These are phyloP conservation scores for Heliamphora pulchella DNA, from an alignment of 179 eudicot genomes.

Conservation along the genomic window DNA sequence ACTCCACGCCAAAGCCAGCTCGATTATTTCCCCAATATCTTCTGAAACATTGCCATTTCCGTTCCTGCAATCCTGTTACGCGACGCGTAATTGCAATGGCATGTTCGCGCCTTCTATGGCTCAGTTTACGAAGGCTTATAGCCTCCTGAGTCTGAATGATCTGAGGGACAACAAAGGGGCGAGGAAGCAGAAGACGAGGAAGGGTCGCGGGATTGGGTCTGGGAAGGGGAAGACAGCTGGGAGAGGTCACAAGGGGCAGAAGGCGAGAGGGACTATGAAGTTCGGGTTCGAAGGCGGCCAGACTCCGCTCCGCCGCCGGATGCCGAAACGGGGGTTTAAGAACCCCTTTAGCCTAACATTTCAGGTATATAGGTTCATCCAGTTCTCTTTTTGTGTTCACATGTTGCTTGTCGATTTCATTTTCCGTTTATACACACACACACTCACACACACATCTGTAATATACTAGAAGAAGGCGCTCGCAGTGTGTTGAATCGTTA, in stretches of 20 bases:
- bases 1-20: constrained; percentile 21
- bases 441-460: no score
- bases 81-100: constrained; percentile 8
- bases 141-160: constrained; percentile 65
- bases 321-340: constrained; percentile 85
- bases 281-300: constrained; percentile 98
- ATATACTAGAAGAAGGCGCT: no score
- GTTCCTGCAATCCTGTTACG: not conserved
- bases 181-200: constrained; percentile 77
- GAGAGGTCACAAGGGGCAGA: constrained; percentile 96
- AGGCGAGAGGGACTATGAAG: constrained; percentile 77
- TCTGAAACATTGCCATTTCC: constrained; percentile 9
- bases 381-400: not conserved
- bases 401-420: no score
- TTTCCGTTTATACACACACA: no score
- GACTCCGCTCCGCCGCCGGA: constrained; percentile 73
- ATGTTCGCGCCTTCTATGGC: not conserved
- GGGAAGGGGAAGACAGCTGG: constrained; percentile 97
- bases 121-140: constrained; percentile 35
- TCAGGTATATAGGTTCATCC: constrained; percentile 40
- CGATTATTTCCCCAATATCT: not conserved
- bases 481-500: no score
- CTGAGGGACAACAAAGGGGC: constrained; percentile 80
- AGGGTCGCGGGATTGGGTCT: constrained; percentile 96
- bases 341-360: constrained; percentile 78